Percentiles rank a stretch among this genome's conserved stretches.
These are phyloP conservation scores for Daldinia sp. DNA, from an alignment of 2,329 filamentous ascomycete genomes.

Conservation along the genomic window DNA sequence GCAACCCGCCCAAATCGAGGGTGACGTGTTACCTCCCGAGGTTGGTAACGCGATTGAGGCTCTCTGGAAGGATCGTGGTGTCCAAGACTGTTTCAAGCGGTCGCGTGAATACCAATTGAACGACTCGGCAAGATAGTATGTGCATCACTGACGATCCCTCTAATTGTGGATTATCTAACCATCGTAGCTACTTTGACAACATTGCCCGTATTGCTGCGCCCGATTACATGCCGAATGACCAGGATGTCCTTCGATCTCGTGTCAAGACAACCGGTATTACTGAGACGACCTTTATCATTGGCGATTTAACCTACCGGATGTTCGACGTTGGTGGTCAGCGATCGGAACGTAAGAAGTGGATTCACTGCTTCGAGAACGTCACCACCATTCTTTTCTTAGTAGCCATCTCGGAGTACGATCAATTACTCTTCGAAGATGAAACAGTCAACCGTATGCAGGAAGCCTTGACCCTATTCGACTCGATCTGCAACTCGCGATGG, in stretches of 20 bases:
- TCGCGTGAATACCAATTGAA: constrained; percentile 97
- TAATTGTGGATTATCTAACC: background rate
- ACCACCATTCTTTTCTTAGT: constrained; percentile 96
- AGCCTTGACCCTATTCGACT: constrained; percentile 85
- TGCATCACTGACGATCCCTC: constrained; percentile 40
- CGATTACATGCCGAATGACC: constrained; percentile 94
- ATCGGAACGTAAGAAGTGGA: constrained; percentile 99
- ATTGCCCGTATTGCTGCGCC: constrained; percentile 89
- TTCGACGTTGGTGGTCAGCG: constrained; percentile 96
- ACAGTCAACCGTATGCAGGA: constrained; percentile 96
- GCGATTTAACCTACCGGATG: constrained; percentile 94
- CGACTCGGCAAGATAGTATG: constrained; percentile 94
- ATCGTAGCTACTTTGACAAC: constrained; percentile 87
- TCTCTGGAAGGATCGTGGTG: constrained; percentile 90
- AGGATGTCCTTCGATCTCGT: constrained; percentile 93
- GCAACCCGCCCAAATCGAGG: constrained; percentile 96
- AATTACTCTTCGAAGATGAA: constrained; percentile 94
- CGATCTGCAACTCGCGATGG: constrained; percentile 88
- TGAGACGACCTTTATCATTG: constrained; percentile 94
- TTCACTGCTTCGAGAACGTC: constrained; percentile 98
- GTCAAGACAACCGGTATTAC: constrained; percentile 98
- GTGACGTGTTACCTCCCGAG: constrained; percentile 91
- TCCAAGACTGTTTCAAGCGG: constrained; percentile 94
- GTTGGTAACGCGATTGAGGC: constrained; percentile 92
- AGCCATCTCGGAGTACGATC: constrained; percentile 96